Base-by-base conservation (phyloP, 2,329 filamentous ascomycete genomes). In the Aureobasidium uvarum region DNA sequence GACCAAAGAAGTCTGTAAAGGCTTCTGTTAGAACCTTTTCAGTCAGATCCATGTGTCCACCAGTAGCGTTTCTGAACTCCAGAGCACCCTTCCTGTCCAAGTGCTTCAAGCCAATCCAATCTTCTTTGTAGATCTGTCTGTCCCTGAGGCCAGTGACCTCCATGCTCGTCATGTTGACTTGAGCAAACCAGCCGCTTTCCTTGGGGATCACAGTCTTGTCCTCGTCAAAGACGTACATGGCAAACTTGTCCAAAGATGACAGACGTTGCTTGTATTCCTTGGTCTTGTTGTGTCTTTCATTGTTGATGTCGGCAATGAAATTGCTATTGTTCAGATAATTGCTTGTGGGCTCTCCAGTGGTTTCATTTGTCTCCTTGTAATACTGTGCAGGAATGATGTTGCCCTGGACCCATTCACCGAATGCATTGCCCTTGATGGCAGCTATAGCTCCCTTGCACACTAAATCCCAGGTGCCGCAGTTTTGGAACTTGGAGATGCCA, bases 281-380 rank as follows among this genome's bases (percentile, higher is more conserved):
- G 72, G 92, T 96, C 84, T 96, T 96, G 64, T 80, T 67, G 56
- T 70, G 72, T 13, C 93, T 84, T 84, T 99, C 95, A 76, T 98
- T 98, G 78, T 99, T 99, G 78, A 98, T 89, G 74, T 98, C 94
- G 11, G 94, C 95, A 10, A 99, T 81, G 77, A 96, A 97, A 75
- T 93, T 94, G 71, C 90, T 95, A 74, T 86, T 76, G 70, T 88
- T 85, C 23, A 98, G 84, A 74, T 98, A 99, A 36, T 82, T 78
- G 0, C 87, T 85, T 2, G 74, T 74, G 13, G 76, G 73, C 68
- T 75, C 68, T 23, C 76, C 92, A 77, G 74, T 92, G 80, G 66
- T 81, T 76, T 67, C 65, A 85, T 83, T 77, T 2, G 77, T 85
- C 69, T 93, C 86, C 62, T 94, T 89, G 81, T 89, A 98, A 81